These are phyloP conservation scores for Colletotrichum sp. DNA, from an alignment of 2,329 filamentous ascomycete genomes.

Conservation along the genomic window DNA sequence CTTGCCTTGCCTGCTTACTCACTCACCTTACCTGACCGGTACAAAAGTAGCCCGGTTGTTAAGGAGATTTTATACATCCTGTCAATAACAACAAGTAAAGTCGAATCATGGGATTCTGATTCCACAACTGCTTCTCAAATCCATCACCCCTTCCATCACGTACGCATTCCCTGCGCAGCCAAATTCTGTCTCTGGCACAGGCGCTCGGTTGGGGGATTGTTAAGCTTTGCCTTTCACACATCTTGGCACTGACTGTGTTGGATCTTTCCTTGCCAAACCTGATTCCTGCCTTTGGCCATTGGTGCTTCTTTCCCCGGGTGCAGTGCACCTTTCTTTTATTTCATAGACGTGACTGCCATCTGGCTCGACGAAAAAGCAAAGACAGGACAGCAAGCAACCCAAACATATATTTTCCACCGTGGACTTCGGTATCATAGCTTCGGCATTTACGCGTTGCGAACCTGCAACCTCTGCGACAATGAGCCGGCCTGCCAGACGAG, in stretches of 20 bases:
- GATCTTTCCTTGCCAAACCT: not conserved
- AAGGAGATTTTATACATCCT: not conserved
- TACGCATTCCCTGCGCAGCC: not conserved
- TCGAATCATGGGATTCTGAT: not conserved
- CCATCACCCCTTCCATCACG: too few species aligned
- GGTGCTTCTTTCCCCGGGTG: not conserved
- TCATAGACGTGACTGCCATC: not conserved
- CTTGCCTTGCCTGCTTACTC: not conserved
- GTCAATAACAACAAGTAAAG: not conserved
- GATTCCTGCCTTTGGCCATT: not conserved
- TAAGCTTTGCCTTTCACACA: conserved; percentile 10
- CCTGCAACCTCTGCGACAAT: not conserved
- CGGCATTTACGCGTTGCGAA: not conserved
- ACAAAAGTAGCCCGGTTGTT: not conserved
- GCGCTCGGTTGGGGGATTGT: not conserved
- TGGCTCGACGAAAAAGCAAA: not conserved
- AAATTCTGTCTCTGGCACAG: not conserved
- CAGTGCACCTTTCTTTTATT: not conserved
- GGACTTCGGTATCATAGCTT: not conserved
- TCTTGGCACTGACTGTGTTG: not conserved
- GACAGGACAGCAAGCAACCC: not conserved
- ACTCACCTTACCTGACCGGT: not conserved
- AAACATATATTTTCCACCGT: not conserved
- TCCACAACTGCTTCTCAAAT: not conserved
- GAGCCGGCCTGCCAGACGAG: not conserved